A percentile compares a stretch with the other conserved stretches of the same genome.
phyloP scores from a whole-genome alignment of 164 flowering plant genomes.

The Stephania cephalantha region DNA sequence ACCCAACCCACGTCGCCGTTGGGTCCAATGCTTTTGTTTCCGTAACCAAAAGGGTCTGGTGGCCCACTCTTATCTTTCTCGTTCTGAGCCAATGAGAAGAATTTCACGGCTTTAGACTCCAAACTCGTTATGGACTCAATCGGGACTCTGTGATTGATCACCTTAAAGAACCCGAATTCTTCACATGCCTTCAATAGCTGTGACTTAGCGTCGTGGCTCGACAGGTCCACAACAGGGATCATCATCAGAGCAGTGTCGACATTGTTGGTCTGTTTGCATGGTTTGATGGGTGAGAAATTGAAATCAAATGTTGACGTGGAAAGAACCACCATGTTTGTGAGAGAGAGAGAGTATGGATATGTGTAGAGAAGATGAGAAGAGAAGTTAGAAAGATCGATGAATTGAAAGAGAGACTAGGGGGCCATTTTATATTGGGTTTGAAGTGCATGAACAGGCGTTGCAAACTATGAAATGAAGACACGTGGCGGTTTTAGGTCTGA shows the following conservation, averaged over 20 bases:
- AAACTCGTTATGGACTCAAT: conserved; percentile 37
- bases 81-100: conserved; percentile 51
- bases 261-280: conserved; percentile 39
- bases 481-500: conserved; percentile 6
- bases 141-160: conserved; percentile 72
- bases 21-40: conserved; percentile 65
- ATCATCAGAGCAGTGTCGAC: conserved; percentile 3
- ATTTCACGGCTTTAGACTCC: conserved; percentile 50
- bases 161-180: conserved; percentile 84
- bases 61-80: conserved; percentile 66
- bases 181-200: conserved; percentile 59
- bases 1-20: conserved; percentile 96
- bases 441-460: conserved; percentile 18
- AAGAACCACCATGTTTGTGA: conserved; percentile 51
- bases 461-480: conserved; percentile 13
- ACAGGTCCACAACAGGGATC: conserved; percentile 69
- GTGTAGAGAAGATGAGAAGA: background rate
- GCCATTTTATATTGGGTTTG: background rate
- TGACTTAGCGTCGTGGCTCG: conserved; percentile 39
- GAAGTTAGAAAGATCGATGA: background rate
- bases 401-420: background rate
- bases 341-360: background rate
- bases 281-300: conserved; percentile 29
- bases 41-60: conserved; percentile 76
- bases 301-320: conserved; percentile 48